These are phyloP conservation scores for Brassica incana DNA, from an alignment of 345 rosid genomes.

Conservation along the genomic window DNA sequence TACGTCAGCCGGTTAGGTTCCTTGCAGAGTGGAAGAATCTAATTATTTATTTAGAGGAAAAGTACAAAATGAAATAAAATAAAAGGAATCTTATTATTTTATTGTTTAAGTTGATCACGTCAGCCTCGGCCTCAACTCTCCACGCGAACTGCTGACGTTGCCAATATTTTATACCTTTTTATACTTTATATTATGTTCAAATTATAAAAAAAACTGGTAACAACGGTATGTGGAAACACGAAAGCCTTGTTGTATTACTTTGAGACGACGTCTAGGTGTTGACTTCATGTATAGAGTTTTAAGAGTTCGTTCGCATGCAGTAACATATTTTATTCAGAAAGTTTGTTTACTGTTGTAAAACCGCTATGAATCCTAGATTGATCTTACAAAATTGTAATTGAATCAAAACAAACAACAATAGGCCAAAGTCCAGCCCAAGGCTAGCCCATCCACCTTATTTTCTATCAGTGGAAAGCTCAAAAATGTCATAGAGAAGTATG, in stretches of 20 bases:
- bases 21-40: slow-evolving; percentile 44
- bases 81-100: slow-evolving; percentile 35
- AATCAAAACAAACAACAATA: not conserved
- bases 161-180: slow-evolving; percentile 18
- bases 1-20: slow-evolving; percentile 44
- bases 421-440: not conserved
- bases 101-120: slow-evolving; percentile 31
- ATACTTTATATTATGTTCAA: not conserved
- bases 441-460: not conserved
- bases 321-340: not conserved
- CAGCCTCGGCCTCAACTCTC: slow-evolving; percentile 44
- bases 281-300: slow-evolving; percentile 4
- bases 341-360: not conserved
- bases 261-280: slow-evolving; percentile 17
- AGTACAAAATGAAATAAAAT: slow-evolving; percentile 19
- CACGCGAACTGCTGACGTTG: slow-evolving; percentile 43
- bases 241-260: slow-evolving; percentile 35
- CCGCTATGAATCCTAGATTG: not conserved
- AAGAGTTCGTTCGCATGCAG: slow-evolving; percentile 5
- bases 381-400: not conserved
- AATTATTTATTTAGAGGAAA: slow-evolving; percentile 4
- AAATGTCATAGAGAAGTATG: not conserved
- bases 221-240: slow-evolving; percentile 39
- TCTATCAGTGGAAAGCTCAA: not conserved
- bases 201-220: not conserved